A percentile compares a stretch with the other conserved stretches of the same genome.
Evolutionary conservation across 2,329 filamentous ascomycete species (phyloP).

Genomic region (Trichoderma harzianum): DNA sequence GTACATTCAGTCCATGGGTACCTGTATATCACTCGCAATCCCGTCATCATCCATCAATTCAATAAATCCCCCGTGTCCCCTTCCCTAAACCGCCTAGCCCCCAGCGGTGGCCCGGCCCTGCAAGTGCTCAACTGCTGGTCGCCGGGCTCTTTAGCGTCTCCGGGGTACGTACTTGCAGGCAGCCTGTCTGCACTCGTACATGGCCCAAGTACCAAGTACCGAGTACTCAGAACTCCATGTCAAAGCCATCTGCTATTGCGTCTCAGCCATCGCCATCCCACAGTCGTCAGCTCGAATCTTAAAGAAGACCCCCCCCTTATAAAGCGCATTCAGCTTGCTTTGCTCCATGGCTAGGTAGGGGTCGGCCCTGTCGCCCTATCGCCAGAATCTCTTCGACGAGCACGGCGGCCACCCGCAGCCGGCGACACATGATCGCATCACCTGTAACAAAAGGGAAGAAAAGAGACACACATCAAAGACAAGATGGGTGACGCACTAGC

Average conservation of each 20-base stretch:
- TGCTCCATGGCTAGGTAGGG: background rate
- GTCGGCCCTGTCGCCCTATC: background rate
- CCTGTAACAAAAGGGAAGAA: background rate
- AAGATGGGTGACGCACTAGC: slow-evolving; percentile 35
- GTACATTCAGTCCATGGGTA: background rate
- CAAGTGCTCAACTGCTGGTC: background rate
- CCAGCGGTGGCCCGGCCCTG: slow-evolving; percentile 3
- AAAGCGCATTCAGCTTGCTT: background rate
- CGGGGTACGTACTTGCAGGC: slow-evolving; percentile 7
- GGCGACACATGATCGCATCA: background rate
- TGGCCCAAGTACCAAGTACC: background rate
- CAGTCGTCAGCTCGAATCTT: background rate
- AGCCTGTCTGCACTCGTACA: background rate
- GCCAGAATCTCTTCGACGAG: background rate
- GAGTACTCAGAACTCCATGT: background rate
- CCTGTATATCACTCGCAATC: background rate
- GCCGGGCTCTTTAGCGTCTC: slow-evolving; percentile 3
- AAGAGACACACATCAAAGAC: background rate
- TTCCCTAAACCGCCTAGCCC: slow-evolving; percentile 1
- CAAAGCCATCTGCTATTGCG: background rate
- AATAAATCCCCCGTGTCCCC: background rate
- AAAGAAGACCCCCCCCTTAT: background rate
- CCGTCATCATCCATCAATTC: background rate
- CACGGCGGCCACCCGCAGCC: background rate
- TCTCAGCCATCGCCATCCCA: background rate